Evolutionary conservation across 2,329 filamentous ascomycete genomes (phyloP), one percentile per base, ranked within the genome.

Genomic region (Colletotrichum gigasporum): DNA sequence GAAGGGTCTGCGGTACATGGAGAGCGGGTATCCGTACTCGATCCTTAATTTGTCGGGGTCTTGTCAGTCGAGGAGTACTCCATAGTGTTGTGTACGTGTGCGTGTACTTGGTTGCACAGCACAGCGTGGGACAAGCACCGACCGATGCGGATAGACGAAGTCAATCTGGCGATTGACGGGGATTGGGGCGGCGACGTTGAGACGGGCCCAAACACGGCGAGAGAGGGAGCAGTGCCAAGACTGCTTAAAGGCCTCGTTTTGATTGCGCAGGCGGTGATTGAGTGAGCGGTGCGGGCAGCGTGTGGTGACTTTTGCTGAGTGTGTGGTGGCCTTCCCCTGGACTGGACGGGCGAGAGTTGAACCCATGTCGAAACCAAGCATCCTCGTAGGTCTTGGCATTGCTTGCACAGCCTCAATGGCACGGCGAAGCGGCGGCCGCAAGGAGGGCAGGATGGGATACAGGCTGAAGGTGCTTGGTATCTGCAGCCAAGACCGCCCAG

Each of bases 401-500:
- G 20, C 48, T 44, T 64, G 56, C 61, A 64, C 61, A 64, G 61
- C 61, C 61, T 61, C 61, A 47, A 47, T 62, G 35, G 48, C 44
- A 61, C 48, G 34, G 48, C 60, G 47, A 60, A 37, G 39, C 47
- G 54, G 47, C 61, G 61, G 56, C 32, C 56, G 61, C 61, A 64
- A 50, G 35, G 16, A 37, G 44, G 50, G 37, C 26, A 34, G 28
- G 41, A 48, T 45, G n/a, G 30, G 20, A 18, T 47, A 53, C 55
- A 53, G 34, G 47, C 48, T 48, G 61, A 42, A 34, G 39, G 55
- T 61, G 61, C 47, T 61, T 61, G 42, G 61, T 64, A 50, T 61
- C 56, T 64, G 61, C 56, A 64, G 61, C 61, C 61, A 64, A 64
- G 61, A 54, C 35, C 48, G 61, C 56, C 61, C 34, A 64, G 56